Evolutionary conservation across 2,329 filamentous ascomycete species (phyloP).

Genomic region (Aspergillus viridinutans): DNA sequence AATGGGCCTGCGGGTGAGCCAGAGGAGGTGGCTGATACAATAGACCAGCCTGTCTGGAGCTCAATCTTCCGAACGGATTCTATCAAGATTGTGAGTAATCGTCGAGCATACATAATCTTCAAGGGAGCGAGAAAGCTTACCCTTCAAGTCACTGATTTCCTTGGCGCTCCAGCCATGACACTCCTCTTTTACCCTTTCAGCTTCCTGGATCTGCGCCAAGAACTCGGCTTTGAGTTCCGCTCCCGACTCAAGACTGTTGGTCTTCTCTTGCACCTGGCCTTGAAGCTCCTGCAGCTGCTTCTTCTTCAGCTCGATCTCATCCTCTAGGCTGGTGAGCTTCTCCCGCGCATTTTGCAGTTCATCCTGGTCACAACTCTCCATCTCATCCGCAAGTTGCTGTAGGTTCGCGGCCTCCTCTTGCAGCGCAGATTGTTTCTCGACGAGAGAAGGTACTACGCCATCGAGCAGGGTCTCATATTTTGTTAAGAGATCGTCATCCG

Average conservation of each 20-base stretch:
- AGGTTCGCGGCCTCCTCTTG: conserved; percentile 63
- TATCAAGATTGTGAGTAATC: conserved; percentile 15
- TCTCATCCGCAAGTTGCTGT: conserved; percentile 63
- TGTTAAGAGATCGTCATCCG: conserved; percentile 63
- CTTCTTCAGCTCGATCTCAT: conserved; percentile 66
- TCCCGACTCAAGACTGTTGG: conserved; percentile 59
- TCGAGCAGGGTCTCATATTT: conserved; percentile 67
- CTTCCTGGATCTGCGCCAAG: conserved; percentile 70
- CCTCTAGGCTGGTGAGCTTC: conserved; percentile 60
- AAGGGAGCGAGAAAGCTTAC: conserved; percentile 43
- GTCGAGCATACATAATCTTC: not conserved
- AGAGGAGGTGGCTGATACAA: conserved; percentile 32
- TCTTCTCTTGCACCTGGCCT: conserved; percentile 63
- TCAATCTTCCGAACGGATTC: conserved; percentile 39
- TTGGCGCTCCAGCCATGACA: conserved; percentile 82
- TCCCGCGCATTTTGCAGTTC: conserved; percentile 72
- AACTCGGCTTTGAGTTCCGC: conserved; percentile 65
- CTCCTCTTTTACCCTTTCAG: conserved; percentile 79
- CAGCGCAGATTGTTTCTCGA: conserved; percentile 58
- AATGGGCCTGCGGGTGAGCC: conserved; percentile 27
- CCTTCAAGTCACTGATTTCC: conserved; percentile 76
- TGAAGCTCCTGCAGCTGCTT: conserved; percentile 63
- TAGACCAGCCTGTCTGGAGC: conserved; percentile 42
- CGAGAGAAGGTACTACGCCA: conserved; percentile 61
- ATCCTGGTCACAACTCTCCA: conserved; percentile 65